Conservation (phyloP, 1,139 yeast genomes). For the Yamadazyma songkhlaensis region DNA sequence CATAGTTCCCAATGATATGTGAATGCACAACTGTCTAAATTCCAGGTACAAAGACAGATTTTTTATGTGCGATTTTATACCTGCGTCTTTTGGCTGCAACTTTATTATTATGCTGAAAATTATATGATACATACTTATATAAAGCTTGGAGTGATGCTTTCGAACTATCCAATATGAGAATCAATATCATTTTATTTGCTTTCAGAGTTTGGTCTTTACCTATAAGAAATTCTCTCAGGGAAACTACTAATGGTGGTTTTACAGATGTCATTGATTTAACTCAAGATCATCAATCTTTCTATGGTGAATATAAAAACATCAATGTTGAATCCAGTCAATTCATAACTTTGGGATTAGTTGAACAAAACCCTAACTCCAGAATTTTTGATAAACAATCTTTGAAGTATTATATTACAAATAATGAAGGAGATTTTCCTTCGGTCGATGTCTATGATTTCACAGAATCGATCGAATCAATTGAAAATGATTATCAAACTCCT, state of each 20-base stretch:
- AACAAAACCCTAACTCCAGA: conserved; percentile 4
- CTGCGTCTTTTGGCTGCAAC: no score
- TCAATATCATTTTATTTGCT: no score
- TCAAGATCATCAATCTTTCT: conserved; percentile 4
- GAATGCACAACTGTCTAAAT: background rate
- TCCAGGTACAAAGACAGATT: background rate
- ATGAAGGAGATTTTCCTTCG: background rate
- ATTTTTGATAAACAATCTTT: conserved; percentile 3
- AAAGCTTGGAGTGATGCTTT: no score
- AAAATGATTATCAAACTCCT: background rate
- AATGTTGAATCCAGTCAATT: conserved; percentile 1
- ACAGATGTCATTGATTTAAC: conserved; percentile 5
- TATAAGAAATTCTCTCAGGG: no score
- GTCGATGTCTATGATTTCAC: conserved; percentile 10
- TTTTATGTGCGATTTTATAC: no score
- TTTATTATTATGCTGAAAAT: no score
- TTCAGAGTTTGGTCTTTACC: no score
- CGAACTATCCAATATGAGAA: no score
- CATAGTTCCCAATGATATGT: no score
- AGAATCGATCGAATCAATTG: conserved; percentile 3
- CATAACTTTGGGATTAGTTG: conserved; percentile 3
- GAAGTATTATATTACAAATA: conserved; percentile 4
- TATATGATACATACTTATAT: no score
- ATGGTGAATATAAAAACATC: conserved; percentile 7
- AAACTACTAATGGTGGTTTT: no score